Evolutionary conservation across 78 protist species (phyloP), one percentile per base, ranked within the genome.

Genomic region (Guillardia theta): DNA sequence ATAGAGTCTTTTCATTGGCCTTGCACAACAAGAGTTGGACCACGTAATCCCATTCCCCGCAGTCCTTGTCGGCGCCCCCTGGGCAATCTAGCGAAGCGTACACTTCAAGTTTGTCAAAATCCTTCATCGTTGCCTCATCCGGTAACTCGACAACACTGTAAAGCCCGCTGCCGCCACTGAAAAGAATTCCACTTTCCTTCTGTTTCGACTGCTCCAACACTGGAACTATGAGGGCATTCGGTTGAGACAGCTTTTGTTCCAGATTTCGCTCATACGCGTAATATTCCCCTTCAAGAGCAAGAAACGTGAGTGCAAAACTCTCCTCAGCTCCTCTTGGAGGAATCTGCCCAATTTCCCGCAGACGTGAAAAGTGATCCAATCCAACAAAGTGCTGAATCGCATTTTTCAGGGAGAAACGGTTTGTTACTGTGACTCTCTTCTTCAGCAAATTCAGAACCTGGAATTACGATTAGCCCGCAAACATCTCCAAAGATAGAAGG

Each of bases 1-100:
- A 9, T 58, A 27, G 70, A 24, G 27, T 30, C 39, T 6, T 58
- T 3, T 30, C 27, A 8, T 6, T 24, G 1, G 70, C 39, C 70
- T 58, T 58, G 70, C 70, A 58, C 27, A 58, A 30, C 21, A 27
- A 27, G 70, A 58, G 70, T 36, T 18, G 18, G 33, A 78, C 90
- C 10, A 36, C 41, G 24, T 78, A 78, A 30, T 78, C 90, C 90
- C 90, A 78, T 4, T 18, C 90, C 43, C 90, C 90, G 48, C 90
- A 78, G 44, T n/a, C 19, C 90, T 43, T 37, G 90, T 78, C 90
- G 53, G 18, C 24, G 90, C 10, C 44, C 33, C 39, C 8, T 36
- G 45, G 45, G 9, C 90, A 78, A 30, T 37, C 44, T 36, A 78
- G 90, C 90, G 39, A 27, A 46, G 44, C 30, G 50, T 43, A n/a